These are phyloP conservation scores for Pogostemon cablin DNA, from an alignment of 257 asterid species.

Conservation along the genomic window DNA sequence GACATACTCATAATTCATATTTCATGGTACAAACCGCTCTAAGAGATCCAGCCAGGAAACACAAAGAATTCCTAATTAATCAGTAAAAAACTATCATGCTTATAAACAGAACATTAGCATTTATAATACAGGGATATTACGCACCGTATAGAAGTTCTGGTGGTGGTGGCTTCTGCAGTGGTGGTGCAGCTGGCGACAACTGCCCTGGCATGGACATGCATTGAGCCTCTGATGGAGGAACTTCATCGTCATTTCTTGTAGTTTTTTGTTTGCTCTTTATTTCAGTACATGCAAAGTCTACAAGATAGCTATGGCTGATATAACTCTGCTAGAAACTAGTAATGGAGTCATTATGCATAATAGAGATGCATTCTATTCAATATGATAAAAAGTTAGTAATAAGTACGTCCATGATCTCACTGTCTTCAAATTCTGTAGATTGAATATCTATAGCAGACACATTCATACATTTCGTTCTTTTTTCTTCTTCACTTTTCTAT, in stretches of 20 bases:
- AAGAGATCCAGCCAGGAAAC: conserved; percentile 11
- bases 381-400: neutral
- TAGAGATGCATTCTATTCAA: conserved; percentile 1
- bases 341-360: conserved; percentile 20
- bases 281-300: conserved; percentile 44
- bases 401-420: conserved; percentile 1
- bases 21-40: neutral
- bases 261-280: conserved; percentile 43
- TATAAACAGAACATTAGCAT: conserved; percentile 5
- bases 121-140: conserved; percentile 27
- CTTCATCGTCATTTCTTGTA: conserved; percentile 37
- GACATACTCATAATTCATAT: neutral
- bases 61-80: conserved; percentile 10
- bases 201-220: conserved; percentile 37
- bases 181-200: conserved; percentile 47
- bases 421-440: neutral
- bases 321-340: conserved; percentile 15
- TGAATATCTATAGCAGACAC: conserved; percentile 11
- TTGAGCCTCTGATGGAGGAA: conserved; percentile 40
- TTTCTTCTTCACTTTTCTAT: neutral
- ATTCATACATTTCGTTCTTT: neutral
- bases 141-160: conserved; percentile 50
- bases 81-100: neutral
- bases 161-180: conserved; percentile 42
- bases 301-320: conserved; percentile 33